Percentiles rank a stretch among this genome's conserved stretches.
Conservation (phyloP, 305 asterid species). For the Rubia balearica region DNA sequence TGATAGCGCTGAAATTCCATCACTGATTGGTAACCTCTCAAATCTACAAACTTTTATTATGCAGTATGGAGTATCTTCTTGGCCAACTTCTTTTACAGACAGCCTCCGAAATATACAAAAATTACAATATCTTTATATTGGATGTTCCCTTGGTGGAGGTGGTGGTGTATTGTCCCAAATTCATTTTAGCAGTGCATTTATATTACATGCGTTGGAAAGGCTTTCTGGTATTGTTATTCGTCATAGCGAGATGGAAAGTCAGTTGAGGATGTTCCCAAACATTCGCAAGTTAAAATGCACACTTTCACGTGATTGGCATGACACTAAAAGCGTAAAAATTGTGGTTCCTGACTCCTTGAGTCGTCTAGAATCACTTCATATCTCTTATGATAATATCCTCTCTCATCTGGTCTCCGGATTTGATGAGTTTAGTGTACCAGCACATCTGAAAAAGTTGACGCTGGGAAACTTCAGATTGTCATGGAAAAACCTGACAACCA, state of each 20-base stretch:
- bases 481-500: too few species aligned
- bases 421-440: neutral
- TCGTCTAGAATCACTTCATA: too few species aligned
- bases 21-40: neutral
- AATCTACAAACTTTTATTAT: neutral
- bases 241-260: too few species aligned
- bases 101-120: neutral
- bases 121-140: neutral
- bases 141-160: neutral
- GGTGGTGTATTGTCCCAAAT: neutral
- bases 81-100: neutral
- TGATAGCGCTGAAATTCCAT: neutral
- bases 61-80: neutral
- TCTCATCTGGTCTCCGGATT: too few species aligned
- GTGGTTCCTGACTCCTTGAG: too few species aligned
- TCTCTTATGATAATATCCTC: too few species aligned
- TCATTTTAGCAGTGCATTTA: neutral
- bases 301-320: too few species aligned
- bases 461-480: neutral
- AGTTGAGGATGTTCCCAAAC: too few species aligned
- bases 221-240: neutral
- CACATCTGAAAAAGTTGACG: neutral
- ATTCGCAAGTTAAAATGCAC: too few species aligned
- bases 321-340: too few species aligned
- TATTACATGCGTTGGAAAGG: neutral